Percentiles rank a stretch among this genome's conserved stretches.
These are phyloP conservation scores for Tulasnella sp. DNA, from an alignment of 768 basidiomycete species.

Conservation along the genomic window DNA sequence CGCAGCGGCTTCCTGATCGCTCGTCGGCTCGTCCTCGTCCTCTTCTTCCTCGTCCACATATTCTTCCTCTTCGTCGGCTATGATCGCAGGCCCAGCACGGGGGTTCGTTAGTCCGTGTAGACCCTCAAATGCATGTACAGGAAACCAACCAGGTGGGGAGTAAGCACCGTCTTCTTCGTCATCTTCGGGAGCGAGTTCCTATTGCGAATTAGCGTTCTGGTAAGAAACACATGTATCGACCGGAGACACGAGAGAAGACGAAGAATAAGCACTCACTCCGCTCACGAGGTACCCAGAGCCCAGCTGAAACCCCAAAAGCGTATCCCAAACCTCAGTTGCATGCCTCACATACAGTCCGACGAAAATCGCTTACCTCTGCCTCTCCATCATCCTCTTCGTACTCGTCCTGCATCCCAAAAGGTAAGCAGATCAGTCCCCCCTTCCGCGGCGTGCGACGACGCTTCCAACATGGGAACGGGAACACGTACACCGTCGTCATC, in stretches of 20 bases:
- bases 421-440: not conserved
- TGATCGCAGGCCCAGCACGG: not conserved
- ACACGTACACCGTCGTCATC: not conserved
- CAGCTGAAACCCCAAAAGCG: not conserved
- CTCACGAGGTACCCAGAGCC: not conserved
- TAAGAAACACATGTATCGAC: not conserved
- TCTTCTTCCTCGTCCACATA: not conserved
- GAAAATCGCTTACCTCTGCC: not conserved
- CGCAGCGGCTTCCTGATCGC: not conserved
- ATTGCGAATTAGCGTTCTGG: not conserved
- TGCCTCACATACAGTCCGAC: not conserved
- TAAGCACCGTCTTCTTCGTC: constrained; percentile 10
- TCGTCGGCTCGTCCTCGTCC: not conserved
- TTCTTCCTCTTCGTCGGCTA: not conserved
- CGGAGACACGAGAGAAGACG: not conserved
- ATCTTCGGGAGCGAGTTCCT: constrained; percentile 1
- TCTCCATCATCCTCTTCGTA: not conserved
- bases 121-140: no score
- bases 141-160: not conserved
- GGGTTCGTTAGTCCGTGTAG: no score
- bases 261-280: not conserved
- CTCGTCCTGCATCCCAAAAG: not conserved
- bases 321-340: not conserved
- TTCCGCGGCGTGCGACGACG: not conserved
- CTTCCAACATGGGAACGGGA: not conserved